phyloP scores from a whole-genome alignment of 176 grass and related monocot genomes.

The Musa acuminata region DNA sequence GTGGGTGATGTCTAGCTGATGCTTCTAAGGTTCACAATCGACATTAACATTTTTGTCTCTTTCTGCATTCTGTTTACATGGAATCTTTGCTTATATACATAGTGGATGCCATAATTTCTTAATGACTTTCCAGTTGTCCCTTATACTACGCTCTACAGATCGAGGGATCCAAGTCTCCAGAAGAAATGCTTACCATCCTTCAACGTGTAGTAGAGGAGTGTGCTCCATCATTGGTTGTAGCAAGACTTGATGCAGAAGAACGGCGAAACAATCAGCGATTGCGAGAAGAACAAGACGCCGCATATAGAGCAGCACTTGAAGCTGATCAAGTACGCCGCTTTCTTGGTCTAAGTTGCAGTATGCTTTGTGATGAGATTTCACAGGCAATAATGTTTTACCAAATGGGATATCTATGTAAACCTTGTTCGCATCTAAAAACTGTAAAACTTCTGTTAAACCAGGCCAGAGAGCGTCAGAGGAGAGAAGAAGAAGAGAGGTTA shows the following conservation, averaged over 20 bases:
- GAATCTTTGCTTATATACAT: background rate
- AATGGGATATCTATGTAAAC: background rate
- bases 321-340: constrained; percentile 61
- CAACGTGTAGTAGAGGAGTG: constrained; percentile 94
- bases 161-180: constrained; percentile 87
- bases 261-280: constrained; percentile 72
- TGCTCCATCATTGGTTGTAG: constrained; percentile 42
- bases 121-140: background rate
- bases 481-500: constrained; percentile 64
- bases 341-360: background rate
- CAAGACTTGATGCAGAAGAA: constrained; percentile 80
- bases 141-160: constrained; percentile 33
- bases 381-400: background rate
- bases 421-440: background rate
- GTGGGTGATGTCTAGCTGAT: too few relatives aligned
- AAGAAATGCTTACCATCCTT: constrained; percentile 85
- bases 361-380: constrained; percentile 2
- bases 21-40: too few relatives aligned
- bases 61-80: background rate
- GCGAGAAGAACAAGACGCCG: constrained; percentile 96
- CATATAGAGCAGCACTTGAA: constrained; percentile 94
- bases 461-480: constrained; percentile 72
- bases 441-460: constrained; percentile 19
- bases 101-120: too few relatives aligned
- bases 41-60: background rate